Base-by-base conservation (phyloP, 139 green algal species). In the Astrephomene gubernaculifera region DNA sequence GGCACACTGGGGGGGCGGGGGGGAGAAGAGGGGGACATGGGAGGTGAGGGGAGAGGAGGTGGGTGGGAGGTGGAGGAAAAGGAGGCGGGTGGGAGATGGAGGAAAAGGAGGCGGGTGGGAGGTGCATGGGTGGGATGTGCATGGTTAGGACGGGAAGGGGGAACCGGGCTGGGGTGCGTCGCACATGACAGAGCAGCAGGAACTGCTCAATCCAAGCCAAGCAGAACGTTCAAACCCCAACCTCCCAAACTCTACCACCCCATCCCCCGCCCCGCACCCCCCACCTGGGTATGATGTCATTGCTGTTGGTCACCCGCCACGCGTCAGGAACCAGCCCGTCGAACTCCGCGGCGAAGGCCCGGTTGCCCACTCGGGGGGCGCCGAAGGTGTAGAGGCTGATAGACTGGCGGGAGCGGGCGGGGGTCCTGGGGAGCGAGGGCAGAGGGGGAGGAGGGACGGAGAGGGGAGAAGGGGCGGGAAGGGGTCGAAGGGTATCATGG, bases 321-420 rank as follows among this genome's bases (percentile, higher is more conserved):
- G 82, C 89, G 78, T 92, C 79, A 10, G 74, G 85, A 36, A 97
- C 86, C 17, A 86, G 22, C 24, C 38, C 7, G 68, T 96, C 89
- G 88, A 92, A 98, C 35, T 81, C 82, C 2, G 86, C 33, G 2
- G 91, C 89, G 87, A 96, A 96, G 2, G 86, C 82, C 79, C 81
- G 83, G 80, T 96, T 96, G 69, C 95, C 95, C 22, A 96, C 94
- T 9, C 94, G 90, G 6, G 95, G 95, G 8, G 87, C 91, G 54
- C 95, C 95, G 88, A 91, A 98, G n/a, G 86, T 96, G 89, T 97
- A 97, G 73, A 95, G 90, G 7, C 74, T 43, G 0, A 97, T 68
- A 17, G 21, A 2, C 33, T 90, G 73, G 21, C 45, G 43, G 17
- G 25, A 41, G 25, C 60, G 61, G 21, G 83, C 85, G 70, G 83